phyloP scores from a whole-genome alignment of 371 early-diverging fungal genomes.

The Catenaria anguillulae region DNA sequence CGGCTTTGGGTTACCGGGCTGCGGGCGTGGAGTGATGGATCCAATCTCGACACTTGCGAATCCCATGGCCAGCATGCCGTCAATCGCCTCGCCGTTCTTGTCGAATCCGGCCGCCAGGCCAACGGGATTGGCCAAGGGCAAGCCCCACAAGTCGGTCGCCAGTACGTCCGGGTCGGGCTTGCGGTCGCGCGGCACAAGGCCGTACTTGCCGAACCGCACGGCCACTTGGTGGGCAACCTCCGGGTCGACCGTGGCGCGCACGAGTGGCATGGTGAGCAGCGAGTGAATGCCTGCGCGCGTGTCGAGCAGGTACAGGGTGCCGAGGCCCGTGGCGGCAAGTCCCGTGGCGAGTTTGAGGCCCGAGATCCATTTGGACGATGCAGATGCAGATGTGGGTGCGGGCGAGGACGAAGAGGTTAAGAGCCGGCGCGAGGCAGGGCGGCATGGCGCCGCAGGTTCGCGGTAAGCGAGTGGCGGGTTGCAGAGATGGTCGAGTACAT shows the following conservation, averaged over 20 bases:
- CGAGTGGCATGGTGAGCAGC: constrained; percentile 40
- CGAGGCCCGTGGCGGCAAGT: constrained; percentile 15
- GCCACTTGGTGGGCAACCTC: constrained; percentile 53
- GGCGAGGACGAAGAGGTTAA: too few relatives aligned
- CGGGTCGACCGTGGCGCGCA: constrained; percentile 44
- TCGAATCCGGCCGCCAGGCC: constrained; percentile 78
- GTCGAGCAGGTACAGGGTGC: constrained; percentile 41
- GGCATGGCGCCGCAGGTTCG: too few relatives aligned
- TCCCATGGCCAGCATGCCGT: constrained; percentile 55
- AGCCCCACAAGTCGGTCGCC: constrained; percentile 44
- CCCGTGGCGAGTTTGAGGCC: constrained; percentile 8
- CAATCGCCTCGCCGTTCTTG: constrained; percentile 69
- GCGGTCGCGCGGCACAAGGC: constrained; percentile 38
- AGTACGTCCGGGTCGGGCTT: constrained; percentile 24
- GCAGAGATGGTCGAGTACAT: too few relatives aligned
- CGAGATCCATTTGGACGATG: too few relatives aligned
- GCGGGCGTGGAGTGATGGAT: constrained; percentile 61
- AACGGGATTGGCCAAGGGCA: constrained; percentile 50
- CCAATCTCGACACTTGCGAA: constrained; percentile 79
- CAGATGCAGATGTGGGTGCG: too few relatives aligned
- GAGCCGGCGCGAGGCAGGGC: too few relatives aligned
- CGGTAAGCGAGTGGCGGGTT: too few relatives aligned
- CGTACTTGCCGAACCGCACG: constrained; percentile 36
- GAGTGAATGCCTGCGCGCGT: constrained; percentile 51
- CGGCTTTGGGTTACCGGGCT: constrained; percentile 66